phyloP scores from a whole-genome alignment of 768 basidiomycete genomes.

The Lactarius deliciosus region DNA sequence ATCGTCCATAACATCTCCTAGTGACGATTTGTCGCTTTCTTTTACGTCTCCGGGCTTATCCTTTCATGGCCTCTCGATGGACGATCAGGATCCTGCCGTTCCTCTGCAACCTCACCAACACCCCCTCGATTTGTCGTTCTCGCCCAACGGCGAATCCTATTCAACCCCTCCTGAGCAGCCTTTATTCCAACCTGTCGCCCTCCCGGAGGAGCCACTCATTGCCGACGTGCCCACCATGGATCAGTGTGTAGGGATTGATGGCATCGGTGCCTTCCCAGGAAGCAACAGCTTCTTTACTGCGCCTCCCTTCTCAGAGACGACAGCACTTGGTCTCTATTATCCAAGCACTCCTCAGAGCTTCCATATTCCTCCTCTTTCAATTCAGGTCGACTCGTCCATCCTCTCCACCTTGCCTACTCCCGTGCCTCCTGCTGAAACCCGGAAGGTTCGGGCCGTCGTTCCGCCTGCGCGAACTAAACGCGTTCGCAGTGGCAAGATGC shows the following conservation, averaged over 20 bases:
- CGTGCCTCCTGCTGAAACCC: neutral
- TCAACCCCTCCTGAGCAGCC: neutral
- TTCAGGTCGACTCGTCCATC: neutral
- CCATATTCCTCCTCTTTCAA: neutral
- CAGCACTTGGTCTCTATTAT: slow-evolving; percentile 18
- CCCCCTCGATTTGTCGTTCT: neutral
- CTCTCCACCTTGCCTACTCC: neutral
- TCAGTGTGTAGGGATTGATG: neutral
- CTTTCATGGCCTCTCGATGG: neutral
- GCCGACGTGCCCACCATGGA: neutral
- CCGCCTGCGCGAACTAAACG: neutral
- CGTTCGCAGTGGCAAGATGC: neutral
- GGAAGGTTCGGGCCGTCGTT: slow-evolving; percentile 5
- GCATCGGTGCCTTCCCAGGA: neutral
- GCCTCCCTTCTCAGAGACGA: neutral
- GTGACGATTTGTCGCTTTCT: neutral
- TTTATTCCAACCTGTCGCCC: neutral
- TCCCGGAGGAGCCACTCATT: neutral
- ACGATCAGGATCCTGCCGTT: neutral
- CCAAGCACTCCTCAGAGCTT: neutral
- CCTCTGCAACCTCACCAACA: neutral
- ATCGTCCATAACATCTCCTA: slow-evolving; percentile 15
- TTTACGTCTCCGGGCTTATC: neutral
- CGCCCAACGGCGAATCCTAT: neutral
- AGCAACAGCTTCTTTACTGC: neutral